Evolutionary conservation across 2,329 filamentous ascomycete genomes (phyloP), one percentile per base, ranked within the genome.

Genomic region (Fusarium ambrosium): DNA sequence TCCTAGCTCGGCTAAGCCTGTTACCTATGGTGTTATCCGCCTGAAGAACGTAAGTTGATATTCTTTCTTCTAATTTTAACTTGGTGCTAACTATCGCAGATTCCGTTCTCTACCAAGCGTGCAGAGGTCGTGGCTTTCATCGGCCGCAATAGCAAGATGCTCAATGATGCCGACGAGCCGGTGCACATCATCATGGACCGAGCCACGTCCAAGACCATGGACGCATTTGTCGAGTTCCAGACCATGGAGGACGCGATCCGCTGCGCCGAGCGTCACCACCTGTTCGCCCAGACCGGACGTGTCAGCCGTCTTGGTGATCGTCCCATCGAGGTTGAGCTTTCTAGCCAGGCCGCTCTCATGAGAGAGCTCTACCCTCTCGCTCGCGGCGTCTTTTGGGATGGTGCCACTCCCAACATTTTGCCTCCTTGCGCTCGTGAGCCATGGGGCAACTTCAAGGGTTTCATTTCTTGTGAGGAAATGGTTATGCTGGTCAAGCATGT

Each of bases 141-240:
- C 20, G 90, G 90, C 4, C 87, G 88, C 60, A 90, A 89, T 74
- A 86, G 88, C 24, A 87, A 85, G 66, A 85, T 91, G 37, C 79
- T 90, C 56, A 87, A 86, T 34, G 89, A 91, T 68, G 79, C 78
- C 2, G 84, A 89, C 7, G 89, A 91, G 75, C 87, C 89, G 1
- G 84, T 92, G 9, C 90, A 92, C 69, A 91, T 92, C 72, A 89
- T 91, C 74, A 91, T 92, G 89, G 90, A 92, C 64, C 86, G 89
- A n/a, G 85, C 87, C 24, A 89, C 89, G 4, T 87, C 87, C 78
- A 92, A 91, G 85, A 92, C 90, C 0, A 87, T 90, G 80, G 90
- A 92, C 70, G 88, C 87, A 5, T 92, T 88, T 70, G 86, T 91
- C 48, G 90, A 92, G 80, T 91, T 92, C 68, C 78, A 85, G 24